These are phyloP conservation scores for Ustilago sp. DNA, from an alignment of 1,284 basidiomycete genomes.

Conservation along the genomic window DNA sequence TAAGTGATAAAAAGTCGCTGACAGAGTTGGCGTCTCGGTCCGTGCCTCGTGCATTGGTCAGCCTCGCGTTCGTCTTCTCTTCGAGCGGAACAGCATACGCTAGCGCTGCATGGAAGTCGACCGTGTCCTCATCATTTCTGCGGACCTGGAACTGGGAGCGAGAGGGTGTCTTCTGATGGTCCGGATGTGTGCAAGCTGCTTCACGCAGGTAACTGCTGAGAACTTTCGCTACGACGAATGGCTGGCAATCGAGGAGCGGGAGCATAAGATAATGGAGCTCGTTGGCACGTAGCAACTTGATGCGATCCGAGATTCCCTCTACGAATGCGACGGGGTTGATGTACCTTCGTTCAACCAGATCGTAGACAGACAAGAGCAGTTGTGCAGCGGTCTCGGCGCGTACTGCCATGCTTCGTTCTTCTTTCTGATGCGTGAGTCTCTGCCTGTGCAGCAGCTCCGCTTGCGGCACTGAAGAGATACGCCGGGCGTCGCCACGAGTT, in stretches of 20 bases:
- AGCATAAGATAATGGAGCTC: constrained; percentile 23
- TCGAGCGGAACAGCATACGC: constrained; percentile 24
- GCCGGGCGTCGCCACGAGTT: constrained; percentile 19
- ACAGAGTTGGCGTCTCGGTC: constrained; percentile 25
- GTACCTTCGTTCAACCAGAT: constrained; percentile 17
- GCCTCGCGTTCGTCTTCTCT: constrained; percentile 3
- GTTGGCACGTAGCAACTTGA: constrained; percentile 15
- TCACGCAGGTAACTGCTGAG: constrained; percentile 23
- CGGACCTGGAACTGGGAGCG: neutral
- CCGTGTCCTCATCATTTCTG: neutral
- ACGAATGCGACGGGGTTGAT: constrained; percentile 20
- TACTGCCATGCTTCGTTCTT: constrained; percentile 12
- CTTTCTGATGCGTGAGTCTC: constrained; percentile 14
- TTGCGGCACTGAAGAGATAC: constrained; percentile 23
- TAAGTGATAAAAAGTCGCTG: constrained; percentile 21
- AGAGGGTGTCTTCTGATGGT: constrained; percentile 7
- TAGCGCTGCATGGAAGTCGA: constrained; percentile 9
- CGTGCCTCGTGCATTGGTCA: constrained; percentile 6
- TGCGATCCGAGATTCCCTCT: constrained; percentile 34
- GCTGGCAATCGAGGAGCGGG: constrained; percentile 19
- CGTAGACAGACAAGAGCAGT: constrained; percentile 24
- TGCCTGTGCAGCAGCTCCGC: constrained; percentile 41
- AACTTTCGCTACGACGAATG: constrained; percentile 17
- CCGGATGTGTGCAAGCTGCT: constrained; percentile 11
- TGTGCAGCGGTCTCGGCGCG: constrained; percentile 36